These are phyloP conservation scores for Fraxinus ornus DNA, from an alignment of 305 asterid genomes.

Conservation along the genomic window DNA sequence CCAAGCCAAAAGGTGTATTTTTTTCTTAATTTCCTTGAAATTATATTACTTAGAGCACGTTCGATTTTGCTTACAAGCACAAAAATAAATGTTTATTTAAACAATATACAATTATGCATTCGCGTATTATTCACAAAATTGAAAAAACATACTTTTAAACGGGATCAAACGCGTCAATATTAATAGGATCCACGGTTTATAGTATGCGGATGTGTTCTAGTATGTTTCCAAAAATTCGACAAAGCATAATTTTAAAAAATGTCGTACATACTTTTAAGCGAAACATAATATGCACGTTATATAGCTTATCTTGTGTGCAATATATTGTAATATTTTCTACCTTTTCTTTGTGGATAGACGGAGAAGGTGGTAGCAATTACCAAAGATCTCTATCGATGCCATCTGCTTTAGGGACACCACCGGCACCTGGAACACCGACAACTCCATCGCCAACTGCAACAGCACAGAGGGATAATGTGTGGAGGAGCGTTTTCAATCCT, in stretches of 20 bases:
- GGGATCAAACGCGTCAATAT: not conserved
- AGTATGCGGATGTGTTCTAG: not conserved
- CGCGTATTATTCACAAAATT: not conserved
- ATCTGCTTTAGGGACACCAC: constrained; percentile 22
- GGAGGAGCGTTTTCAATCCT: constrained; percentile 96
- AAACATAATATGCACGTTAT: not conserved
- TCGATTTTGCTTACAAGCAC: not conserved
- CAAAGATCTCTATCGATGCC: constrained; percentile 68
- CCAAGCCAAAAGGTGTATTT: constrained; percentile 47
- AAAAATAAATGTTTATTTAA: not conserved
- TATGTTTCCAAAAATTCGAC: not conserved
- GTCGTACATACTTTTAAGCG: not conserved
- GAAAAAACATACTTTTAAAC: not conserved
- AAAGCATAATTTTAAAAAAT: not conserved
- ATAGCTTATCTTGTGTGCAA: not conserved
- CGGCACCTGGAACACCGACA: constrained; percentile 33
- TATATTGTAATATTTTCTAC: not conserved
- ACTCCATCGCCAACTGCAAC: constrained; percentile 46
- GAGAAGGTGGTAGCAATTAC: constrained; percentile 42
- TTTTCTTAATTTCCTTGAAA: not conserved
- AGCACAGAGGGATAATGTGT: constrained; percentile 63
- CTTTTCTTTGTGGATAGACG: constrained; percentile 10
- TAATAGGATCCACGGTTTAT: no score
- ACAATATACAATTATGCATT: not conserved
- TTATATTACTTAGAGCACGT: not conserved